These are phyloP conservation scores for Fusarium solani-melongenae DNA, from an alignment of 2,329 filamentous ascomycete species.

Conservation along the genomic window DNA sequence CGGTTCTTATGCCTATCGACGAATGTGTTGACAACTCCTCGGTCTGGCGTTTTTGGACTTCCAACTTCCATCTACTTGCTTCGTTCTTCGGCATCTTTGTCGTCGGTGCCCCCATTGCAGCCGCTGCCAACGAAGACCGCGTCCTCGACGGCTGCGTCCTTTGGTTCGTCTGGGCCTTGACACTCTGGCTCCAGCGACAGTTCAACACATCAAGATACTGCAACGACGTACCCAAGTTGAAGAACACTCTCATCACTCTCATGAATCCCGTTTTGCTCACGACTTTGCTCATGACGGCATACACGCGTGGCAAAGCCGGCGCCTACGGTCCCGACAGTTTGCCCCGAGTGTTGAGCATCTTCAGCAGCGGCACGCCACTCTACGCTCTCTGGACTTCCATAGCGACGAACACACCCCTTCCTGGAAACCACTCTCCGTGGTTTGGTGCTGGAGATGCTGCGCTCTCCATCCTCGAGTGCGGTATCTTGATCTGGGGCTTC, in stretches of 20 bases:
- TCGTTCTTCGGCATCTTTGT: slow-evolving; percentile 47
- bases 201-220: slow-evolving; percentile 44
- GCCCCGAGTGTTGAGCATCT: slow-evolving; percentile 40
- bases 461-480: slow-evolving; percentile 60
- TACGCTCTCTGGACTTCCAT: slow-evolving; percentile 50
- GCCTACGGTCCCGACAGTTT: slow-evolving; percentile 45
- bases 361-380: slow-evolving; percentile 50
- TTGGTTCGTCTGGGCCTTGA: slow-evolving; percentile 61
- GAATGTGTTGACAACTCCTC: neutral
- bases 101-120: slow-evolving; percentile 56
- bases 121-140: slow-evolving; percentile 46
- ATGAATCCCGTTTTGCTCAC: slow-evolving; percentile 62
- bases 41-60: slow-evolving; percentile 22
- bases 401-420: slow-evolving; percentile 11
- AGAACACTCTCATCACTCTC: slow-evolving; percentile 51
- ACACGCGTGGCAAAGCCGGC: slow-evolving; percentile 54
- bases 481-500: slow-evolving; percentile 64
- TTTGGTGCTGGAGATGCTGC: slow-evolving; percentile 62
- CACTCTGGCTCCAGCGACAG: slow-evolving; percentile 51
- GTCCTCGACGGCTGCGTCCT: slow-evolving; percentile 59
- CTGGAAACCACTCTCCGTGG: slow-evolving; percentile 38
- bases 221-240: slow-evolving; percentile 23
- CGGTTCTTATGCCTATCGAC: slow-evolving; percentile 2
- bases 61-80: slow-evolving; percentile 44
- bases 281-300: slow-evolving; percentile 57